These are phyloP conservation scores for Pseudonitzschia multistriata DNA, from an alignment of 108 stramenopile species.

Conservation along the genomic window DNA sequence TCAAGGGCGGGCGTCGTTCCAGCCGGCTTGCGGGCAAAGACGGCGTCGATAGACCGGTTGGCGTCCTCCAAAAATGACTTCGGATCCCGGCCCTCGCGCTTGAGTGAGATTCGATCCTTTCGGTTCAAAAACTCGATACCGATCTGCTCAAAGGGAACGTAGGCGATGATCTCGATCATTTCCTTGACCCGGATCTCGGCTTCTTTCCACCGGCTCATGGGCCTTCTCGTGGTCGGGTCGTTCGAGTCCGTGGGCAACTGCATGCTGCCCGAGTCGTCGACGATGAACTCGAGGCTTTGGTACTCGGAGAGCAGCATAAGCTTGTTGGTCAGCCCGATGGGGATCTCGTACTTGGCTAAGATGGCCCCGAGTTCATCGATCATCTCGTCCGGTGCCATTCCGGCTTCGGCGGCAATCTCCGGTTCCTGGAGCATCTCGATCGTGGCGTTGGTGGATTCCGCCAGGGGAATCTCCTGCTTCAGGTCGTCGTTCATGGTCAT, in stretches of 20 bases:
- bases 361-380: constrained; percentile 40
- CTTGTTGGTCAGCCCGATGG: constrained; percentile 50
- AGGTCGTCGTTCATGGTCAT: constrained; percentile 29
- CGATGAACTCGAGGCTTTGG: constrained; percentile 41
- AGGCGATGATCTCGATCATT: constrained; percentile 51
- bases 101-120: constrained; percentile 24
- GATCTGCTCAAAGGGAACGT: constrained; percentile 43
- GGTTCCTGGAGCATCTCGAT: constrained; percentile 50
- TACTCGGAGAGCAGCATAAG: constrained; percentile 47
- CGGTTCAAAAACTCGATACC: constrained; percentile 50
- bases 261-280: constrained; percentile 54
- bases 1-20: constrained; percentile 51
- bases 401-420: constrained; percentile 39
- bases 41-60: constrained; percentile 30
- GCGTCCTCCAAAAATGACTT: constrained; percentile 29
- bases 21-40: constrained; percentile 30
- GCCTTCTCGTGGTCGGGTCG: constrained; percentile 24
- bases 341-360: constrained; percentile 51
- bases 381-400: constrained; percentile 40
- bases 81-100: constrained; percentile 34
- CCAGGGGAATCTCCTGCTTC: constrained; percentile 27
- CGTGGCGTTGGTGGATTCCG: constrained; percentile 38
- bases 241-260: constrained; percentile 27
- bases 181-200: constrained; percentile 42
- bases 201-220: constrained; percentile 39